These are phyloP conservation scores for Zoysia japonica DNA, from an alignment of 176 grass and related monocot species.

Conservation along the genomic window DNA sequence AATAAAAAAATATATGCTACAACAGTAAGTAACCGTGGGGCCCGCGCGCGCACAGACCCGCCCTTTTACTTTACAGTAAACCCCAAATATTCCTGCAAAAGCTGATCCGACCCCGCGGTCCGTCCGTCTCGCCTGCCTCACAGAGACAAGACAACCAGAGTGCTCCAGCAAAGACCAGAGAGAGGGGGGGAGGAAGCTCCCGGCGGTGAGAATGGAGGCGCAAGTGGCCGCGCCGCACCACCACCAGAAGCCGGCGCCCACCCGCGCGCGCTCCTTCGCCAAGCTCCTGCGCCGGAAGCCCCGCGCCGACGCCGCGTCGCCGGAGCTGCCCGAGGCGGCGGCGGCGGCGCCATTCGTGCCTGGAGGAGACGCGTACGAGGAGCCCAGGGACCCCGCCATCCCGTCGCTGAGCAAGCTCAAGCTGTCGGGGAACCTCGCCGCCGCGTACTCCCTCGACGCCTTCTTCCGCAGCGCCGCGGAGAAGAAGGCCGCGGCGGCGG, in stretches of 20 bases:
- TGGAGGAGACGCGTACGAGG: conserved; percentile 1
- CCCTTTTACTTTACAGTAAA: conserved; percentile 65
- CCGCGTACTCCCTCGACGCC: conserved; percentile 51
- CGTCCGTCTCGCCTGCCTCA: background rate
- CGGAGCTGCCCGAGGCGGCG: background rate
- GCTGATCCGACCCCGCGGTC: conserved; percentile 32
- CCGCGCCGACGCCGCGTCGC: conserved; percentile 23
- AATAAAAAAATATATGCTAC: background rate
- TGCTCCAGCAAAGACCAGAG: background rate
- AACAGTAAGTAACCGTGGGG: background rate
- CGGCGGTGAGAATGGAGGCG: conserved; percentile 48
- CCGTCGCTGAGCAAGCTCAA: conserved; percentile 70
- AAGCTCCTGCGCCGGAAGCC: conserved; percentile 72
- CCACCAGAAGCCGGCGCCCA: conserved; percentile 37
- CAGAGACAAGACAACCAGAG: background rate
- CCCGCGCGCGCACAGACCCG: background rate
- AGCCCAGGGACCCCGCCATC: conserved; percentile 32
- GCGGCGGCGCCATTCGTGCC: background rate
- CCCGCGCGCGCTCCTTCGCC: conserved; percentile 58
- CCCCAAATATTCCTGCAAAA: conserved; percentile 55
- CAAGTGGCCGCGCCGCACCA: conserved; percentile 39
- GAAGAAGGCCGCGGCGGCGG: conserved; percentile 33
- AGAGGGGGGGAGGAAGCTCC: background rate
- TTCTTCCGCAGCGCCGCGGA: conserved; percentile 52
- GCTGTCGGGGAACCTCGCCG: conserved; percentile 65